Evolutionary conservation across 805 yeast species (phyloP), one percentile per base, ranked within the genome.

Genomic region (Starmera dryadoides): DNA sequence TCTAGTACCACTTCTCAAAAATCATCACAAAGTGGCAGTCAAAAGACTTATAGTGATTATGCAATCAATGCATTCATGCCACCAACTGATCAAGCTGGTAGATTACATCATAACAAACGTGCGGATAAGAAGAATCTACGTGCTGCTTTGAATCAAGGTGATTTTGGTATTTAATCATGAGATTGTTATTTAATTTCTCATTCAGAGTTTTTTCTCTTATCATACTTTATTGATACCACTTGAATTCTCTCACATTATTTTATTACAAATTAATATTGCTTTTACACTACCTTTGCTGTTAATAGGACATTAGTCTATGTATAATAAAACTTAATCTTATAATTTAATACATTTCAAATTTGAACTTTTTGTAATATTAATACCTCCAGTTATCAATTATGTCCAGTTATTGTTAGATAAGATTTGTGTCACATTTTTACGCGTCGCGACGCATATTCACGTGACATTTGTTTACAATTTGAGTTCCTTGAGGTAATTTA

Each of bases 81-180:
- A 4, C 47, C 68, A 6, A 63, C 69, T 5, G 55, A 50, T 36
- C 53, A 60, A 23, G 68, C 69, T 52, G 75, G 66, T 50, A 70
- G 63, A 45, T 48, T 71, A 7, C 77, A 72, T 47, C 73, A 51
- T 21, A 48, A 53, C 11, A 52, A 55, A 35, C 62, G 55, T 19
- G 58, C 65, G 28, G 75, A 75, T 48, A 77, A 79, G 49, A 80
- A 75, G 32, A 67, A 71, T 38, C 65, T 83, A 34, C 69, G 87
- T 48, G 71, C 77, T 37, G 85, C 86, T 2, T 68, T 83, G 36
- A 73, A 75, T 50, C 77, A 74, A 41, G 84, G 83, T 23, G 71
- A 71, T 39, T 83, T 81, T 61, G 91, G 91, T 34, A 80, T 83
- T 29, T 81, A 39, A 44, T 22, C 14, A 26, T 20, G 7, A 23